Evolutionary conservation across 2,329 filamentous ascomycete species (phyloP), one percentile per base, ranked within the genome.

Genomic region (Didymella glomerata): DNA sequence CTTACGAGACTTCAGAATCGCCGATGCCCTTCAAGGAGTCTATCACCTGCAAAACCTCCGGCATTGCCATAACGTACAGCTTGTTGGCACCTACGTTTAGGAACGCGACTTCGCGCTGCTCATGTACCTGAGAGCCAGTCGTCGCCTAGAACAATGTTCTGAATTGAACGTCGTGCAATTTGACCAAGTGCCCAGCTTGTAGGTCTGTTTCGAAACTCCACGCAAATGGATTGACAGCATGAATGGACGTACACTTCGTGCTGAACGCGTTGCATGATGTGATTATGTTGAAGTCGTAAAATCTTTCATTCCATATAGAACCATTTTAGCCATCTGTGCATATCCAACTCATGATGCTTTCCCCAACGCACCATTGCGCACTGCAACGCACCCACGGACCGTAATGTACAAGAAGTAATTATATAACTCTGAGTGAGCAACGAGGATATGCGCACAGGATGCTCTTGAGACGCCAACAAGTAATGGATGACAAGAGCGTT

Each of bases 401-500:
- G 48, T 60, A 60, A 56, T 60, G 44, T 60, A 60, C 57, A 60
- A 55, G 48, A 60, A 52, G 22, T 50, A 48, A 60, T 52, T 60
- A 60, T 60, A 30, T 60, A 56, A 46, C 48, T 36, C 48, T 45
- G 18, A 20, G 42, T 40, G 40, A 47, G 52, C 41, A 52, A 38
- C 27, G 22, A 41, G 24, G 28, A 60, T 56, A 55, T 56, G 57
- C 57, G 57, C 57, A 48, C 52, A 56, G 18, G 18, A 56, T 60
- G 51, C 57, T 51, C 40, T 30, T 45, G 13, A 27, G 52, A 60
- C 52, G 52, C 57, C 57, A 44, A 46, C 41, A 52, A 16, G 27
- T 30, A 48, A 51, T 32, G 24, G 30, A 22, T 47, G 44, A 48
- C 13, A 36, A 46, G 20, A 47, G 11, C 22, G 28, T n/a, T 6